Evolutionary conservation across 306 rosid genomes (phyloP).

Genomic region (Begonia peltatifolia): DNA sequence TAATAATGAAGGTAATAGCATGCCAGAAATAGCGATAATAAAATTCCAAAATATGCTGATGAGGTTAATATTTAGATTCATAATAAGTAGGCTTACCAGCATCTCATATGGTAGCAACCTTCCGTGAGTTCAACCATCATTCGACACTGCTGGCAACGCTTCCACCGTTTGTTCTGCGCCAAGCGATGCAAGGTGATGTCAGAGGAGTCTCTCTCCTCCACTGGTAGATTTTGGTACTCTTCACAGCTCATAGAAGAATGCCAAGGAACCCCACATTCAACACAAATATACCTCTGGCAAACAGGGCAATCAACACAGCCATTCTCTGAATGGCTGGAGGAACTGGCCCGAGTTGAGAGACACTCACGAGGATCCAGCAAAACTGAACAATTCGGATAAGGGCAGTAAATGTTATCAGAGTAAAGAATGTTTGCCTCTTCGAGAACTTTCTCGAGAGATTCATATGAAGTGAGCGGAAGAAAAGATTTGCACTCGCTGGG

Average conservation of each 20-base stretch:
- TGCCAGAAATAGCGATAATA: too few species aligned
- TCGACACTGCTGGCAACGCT: slow-evolving; percentile 83
- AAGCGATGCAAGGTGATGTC: slow-evolving; percentile 58
- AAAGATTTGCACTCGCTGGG: slow-evolving; percentile 51
- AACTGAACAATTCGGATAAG: slow-evolving; percentile 72
- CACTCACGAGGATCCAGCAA: slow-evolving; percentile 66
- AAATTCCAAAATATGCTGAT: too few species aligned
- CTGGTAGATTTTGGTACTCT: slow-evolving; percentile 58
- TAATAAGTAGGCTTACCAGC: slow-evolving; percentile 53
- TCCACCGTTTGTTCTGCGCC: slow-evolving; percentile 74
- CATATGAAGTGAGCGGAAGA: slow-evolving; percentile 58
- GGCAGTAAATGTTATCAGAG: slow-evolving; percentile 66
- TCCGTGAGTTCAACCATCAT: slow-evolving; percentile 74
- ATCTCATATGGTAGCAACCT: slow-evolving; percentile 88
- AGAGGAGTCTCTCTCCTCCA: slow-evolving; percentile 66
- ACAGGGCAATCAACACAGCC: slow-evolving; percentile 80
- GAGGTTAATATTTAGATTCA: not conserved
- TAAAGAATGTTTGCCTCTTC: slow-evolving; percentile 35
- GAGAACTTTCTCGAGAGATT: slow-evolving; percentile 52
- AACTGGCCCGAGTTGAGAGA: slow-evolving; percentile 49
- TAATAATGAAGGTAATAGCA: too few species aligned
- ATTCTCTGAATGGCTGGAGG: slow-evolving; percentile 70
- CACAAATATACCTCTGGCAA: slow-evolving; percentile 68
- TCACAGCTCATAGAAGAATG: slow-evolving; percentile 80
- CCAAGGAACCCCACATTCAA: slow-evolving; percentile 86